A percentile compares a stretch with the other conserved stretches of the same genome.
These are phyloP conservation scores for Dictyostelium purpureum DNA, from an alignment of 78 protist genomes.

Conservation along the genomic window DNA sequence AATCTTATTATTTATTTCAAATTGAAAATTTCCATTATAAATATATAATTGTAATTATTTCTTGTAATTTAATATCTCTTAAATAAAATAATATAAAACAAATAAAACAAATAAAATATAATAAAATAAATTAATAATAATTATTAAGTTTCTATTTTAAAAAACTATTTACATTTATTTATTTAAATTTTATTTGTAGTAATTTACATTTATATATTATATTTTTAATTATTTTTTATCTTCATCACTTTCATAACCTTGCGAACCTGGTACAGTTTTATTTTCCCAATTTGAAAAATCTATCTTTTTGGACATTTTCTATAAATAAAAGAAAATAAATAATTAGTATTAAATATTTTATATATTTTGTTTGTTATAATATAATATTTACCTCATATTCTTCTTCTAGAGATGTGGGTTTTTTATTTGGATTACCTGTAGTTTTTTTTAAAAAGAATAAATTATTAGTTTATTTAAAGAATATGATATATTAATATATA, in stretches of 20 bases:
- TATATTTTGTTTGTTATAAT: no score
- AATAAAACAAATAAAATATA: background rate
- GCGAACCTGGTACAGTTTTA: conserved; percentile 30
- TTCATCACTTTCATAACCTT: background rate
- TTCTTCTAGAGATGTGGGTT: conserved; percentile 30
- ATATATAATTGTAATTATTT: background rate
- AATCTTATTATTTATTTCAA: background rate
- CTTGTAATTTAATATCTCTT: background rate
- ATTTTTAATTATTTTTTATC: background rate
- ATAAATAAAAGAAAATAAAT: background rate
- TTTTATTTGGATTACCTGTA: conserved; percentile 58
- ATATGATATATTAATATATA: no score
- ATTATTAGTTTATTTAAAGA: no score
- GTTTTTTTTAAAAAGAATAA: no score
- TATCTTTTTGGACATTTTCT: conserved; percentile 72
- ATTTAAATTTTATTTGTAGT: background rate
- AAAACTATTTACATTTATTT: background rate
- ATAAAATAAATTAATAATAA: background rate
- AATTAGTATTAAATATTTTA: background rate
- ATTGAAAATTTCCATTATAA: background rate
- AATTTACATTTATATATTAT: background rate
- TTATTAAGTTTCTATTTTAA: background rate
- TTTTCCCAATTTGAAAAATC: conserved; percentile 71
- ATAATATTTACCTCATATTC: conserved; percentile 50
- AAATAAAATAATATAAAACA: background rate